Conservation (phyloP, 2,329 filamentous ascomycete species). For the Diaporthe velutina region DNA sequence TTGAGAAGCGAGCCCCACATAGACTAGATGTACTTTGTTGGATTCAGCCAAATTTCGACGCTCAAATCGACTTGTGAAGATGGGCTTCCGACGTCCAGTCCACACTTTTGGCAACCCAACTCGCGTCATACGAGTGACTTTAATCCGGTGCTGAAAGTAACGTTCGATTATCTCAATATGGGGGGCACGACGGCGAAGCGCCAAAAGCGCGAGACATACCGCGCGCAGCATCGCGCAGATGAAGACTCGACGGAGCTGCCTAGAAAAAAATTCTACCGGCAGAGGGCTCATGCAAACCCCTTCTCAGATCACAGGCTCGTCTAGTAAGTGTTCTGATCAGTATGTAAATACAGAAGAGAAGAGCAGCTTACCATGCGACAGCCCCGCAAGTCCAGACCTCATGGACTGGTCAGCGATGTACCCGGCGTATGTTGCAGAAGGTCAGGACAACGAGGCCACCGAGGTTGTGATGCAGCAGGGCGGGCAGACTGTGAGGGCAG, state of each 20-base stretch:
- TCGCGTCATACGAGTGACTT: background rate
- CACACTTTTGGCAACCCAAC: background rate
- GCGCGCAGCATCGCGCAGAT: constrained; percentile 62
- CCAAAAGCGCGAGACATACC: constrained; percentile 76
- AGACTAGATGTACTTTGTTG: background rate
- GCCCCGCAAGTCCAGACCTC: constrained; percentile 80
- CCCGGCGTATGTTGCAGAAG: constrained; percentile 74
- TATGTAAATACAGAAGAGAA: background rate
- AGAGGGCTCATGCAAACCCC: constrained; percentile 96
- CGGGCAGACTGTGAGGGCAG: constrained; percentile 34
- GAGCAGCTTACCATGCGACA: constrained; percentile 52
- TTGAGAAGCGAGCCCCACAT: constrained; percentile 10
- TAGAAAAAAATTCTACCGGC: constrained; percentile 95
- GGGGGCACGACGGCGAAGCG: constrained; percentile 58
- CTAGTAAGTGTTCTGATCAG: constrained; percentile 66
- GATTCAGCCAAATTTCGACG: constrained; percentile 31
- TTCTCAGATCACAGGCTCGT: constrained; percentile 93
- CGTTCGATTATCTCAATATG: constrained; percentile 11
- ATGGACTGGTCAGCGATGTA: constrained; percentile 96
- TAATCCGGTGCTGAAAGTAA: background rate
- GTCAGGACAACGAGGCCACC: constrained; percentile 42
- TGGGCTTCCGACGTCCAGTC: background rate
- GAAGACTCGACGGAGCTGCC: constrained; percentile 75
- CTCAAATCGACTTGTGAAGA: constrained; percentile 26
- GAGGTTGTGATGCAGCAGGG: constrained; percentile 35